phyloP scores from a whole-genome alignment of 768 basidiomycete species.

The Candolleomyces eurysporus region DNA sequence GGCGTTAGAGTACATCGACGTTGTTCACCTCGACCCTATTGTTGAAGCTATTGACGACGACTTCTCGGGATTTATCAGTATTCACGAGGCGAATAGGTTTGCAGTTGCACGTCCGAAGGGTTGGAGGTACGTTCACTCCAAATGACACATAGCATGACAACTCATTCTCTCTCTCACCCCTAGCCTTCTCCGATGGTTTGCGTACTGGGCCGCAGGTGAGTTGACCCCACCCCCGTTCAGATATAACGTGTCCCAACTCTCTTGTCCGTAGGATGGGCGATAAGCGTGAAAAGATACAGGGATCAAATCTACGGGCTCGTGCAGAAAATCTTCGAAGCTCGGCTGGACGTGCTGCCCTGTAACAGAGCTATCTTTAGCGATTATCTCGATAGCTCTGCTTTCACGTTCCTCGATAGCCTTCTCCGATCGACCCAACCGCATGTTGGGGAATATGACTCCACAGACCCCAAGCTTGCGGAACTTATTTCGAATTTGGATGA shows the following conservation, averaged over 20 bases:
- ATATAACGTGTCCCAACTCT: neutral
- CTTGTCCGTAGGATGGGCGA: constrained; percentile 28
- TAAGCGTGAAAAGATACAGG: constrained; percentile 30
- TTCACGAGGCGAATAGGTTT: constrained; percentile 26
- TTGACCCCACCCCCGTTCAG: neutral
- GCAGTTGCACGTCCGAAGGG: constrained; percentile 17
- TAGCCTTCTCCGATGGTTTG: constrained; percentile 27
- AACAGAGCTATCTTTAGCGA: constrained; percentile 29
- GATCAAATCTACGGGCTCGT: constrained; percentile 29
- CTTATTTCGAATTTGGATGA: constrained; percentile 23
- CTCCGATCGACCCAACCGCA: constrained; percentile 29
- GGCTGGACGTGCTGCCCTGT: constrained; percentile 27
- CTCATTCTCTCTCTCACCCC: neutral
- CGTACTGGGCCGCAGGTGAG: constrained; percentile 26
- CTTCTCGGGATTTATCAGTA: constrained; percentile 25
- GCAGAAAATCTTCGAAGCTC: constrained; percentile 25
- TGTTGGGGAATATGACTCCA: constrained; percentile 21
- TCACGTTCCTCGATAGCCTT: constrained; percentile 30
- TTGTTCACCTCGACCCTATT: constrained; percentile 23
- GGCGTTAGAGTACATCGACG: constrained; percentile 24
- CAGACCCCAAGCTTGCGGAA: constrained; percentile 24
- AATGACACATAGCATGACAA: neutral
- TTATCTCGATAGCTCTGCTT: constrained; percentile 28
- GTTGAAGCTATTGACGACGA: constrained; percentile 27
- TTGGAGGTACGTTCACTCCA: constrained; percentile 17